A percentile compares a stretch with the other conserved stretches of the same genome.
These are phyloP conservation scores for Flaveria linearis DNA, from an alignment of 129 eudicot species.

Conservation along the genomic window DNA sequence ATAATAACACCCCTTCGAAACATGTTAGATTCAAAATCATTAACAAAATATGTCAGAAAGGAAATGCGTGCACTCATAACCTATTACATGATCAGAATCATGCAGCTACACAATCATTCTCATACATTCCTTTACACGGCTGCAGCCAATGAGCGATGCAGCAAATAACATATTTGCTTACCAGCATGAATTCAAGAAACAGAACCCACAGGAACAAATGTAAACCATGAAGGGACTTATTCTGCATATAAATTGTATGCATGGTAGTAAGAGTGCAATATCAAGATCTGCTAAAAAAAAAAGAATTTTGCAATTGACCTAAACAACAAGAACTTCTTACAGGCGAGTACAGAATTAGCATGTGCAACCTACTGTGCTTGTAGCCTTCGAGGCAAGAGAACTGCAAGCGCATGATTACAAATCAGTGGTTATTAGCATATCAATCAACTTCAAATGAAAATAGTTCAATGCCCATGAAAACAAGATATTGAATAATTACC, in stretches of 20 bases:
- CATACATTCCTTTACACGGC: slow-evolving; percentile 7
- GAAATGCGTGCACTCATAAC: not conserved
- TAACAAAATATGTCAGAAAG: not conserved
- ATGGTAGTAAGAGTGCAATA: slow-evolving; percentile 12
- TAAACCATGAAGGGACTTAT: slow-evolving; percentile 1
- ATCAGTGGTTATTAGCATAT: not conserved
- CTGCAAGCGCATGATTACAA: slow-evolving; percentile 45
- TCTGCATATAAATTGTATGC: slow-evolving; percentile 29
- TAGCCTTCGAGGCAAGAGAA: slow-evolving; percentile 66
- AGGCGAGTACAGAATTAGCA: not conserved
- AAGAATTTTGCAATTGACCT: not conserved
- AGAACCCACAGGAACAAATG: not conserved
- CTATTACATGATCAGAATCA: not conserved
- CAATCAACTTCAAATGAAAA: too few species aligned
- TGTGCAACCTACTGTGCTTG: slow-evolving; percentile 26
- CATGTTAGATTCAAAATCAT: not conserved
- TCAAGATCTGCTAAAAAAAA: slow-evolving; percentile 23
- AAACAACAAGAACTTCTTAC: slow-evolving; percentile 5
- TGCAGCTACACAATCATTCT: slow-evolving; percentile 7
- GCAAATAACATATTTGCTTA: slow-evolving; percentile 5
- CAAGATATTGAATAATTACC: slow-evolving; percentile 43
- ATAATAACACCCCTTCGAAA: not conserved
- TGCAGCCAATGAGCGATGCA: slow-evolving; percentile 4
- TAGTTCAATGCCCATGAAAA: not conserved
- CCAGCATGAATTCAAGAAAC: slow-evolving; percentile 25